These are phyloP conservation scores for Arabidopsis arenosa DNA, from an alignment of 345 rosid genomes.

Conservation along the genomic window DNA sequence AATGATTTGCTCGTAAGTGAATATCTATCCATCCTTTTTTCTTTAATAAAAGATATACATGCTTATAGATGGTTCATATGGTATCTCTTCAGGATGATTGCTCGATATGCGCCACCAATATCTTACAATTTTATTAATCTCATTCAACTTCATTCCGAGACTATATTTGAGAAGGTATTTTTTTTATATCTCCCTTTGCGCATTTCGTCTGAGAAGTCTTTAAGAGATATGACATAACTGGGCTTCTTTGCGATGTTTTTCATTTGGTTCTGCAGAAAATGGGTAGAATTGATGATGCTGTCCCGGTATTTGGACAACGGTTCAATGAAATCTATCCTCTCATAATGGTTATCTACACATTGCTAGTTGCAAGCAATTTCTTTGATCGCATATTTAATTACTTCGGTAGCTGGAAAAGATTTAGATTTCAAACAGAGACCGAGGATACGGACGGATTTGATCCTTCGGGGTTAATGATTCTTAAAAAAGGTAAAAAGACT, in stretches of 20 bases:
- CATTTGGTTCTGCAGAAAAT: slow-evolving; percentile 71
- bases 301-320: slow-evolving; percentile 80
- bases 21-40: background rate
- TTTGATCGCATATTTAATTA: slow-evolving; percentile 83
- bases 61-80: slow-evolving; percentile 25
- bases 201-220: slow-evolving; percentile 11
- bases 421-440: slow-evolving; percentile 79
- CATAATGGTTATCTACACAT: slow-evolving; percentile 92
- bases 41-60: background rate
- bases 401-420: slow-evolving; percentile 96
- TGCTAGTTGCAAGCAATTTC: slow-evolving; percentile 92
- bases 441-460: slow-evolving; percentile 92
- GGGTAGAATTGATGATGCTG: slow-evolving; percentile 89
- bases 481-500: slow-evolving; percentile 68
- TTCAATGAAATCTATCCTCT: slow-evolving; percentile 97
- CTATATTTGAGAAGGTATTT: slow-evolving; percentile 89
- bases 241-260: slow-evolving; percentile 16
- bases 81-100: slow-evolving; percentile 81
- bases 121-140: slow-evolving; percentile 97
- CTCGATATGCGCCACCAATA: slow-evolving; percentile 97
- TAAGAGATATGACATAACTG: slow-evolving; percentile 8
- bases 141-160: slow-evolving; percentile 64
- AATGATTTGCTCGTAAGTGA: slow-evolving; percentile 98
- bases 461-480: slow-evolving; percentile 90
- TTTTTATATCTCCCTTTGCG: background rate